Evolutionary conservation across 352 stramenopile genomes (phyloP).

Genomic region (Pythium myriotylum): DNA sequence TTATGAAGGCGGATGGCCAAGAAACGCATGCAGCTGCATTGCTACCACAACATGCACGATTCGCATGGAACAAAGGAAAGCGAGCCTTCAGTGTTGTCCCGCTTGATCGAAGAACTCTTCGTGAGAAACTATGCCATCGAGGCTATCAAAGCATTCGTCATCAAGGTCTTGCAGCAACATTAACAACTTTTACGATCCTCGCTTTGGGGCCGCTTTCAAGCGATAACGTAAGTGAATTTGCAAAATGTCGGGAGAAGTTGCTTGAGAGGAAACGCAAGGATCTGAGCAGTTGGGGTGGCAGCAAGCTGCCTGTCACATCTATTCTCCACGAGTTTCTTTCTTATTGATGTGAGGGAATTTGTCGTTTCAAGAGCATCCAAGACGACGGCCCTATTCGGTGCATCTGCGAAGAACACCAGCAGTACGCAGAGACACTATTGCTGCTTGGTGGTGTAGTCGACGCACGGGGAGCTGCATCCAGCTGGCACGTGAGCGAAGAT

Average conservation of each 20-base stretch:
- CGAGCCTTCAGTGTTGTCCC: conserved; percentile 9
- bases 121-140: too few relatives aligned
- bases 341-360: background rate
- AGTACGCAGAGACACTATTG: conserved; percentile 4
- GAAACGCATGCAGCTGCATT: too few relatives aligned
- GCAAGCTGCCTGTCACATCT: too few relatives aligned
- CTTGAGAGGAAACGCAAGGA: too few relatives aligned
- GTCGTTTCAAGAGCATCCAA: background rate
- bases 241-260: too few relatives aligned
- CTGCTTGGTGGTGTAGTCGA: background rate
- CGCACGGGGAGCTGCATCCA: conserved; percentile 10
- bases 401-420: background rate
- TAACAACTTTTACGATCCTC: background rate
- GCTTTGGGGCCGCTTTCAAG: background rate
- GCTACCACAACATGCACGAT: background rate
- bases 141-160: too few relatives aligned
- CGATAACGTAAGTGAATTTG: too few relatives aligned
- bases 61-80: conserved; percentile 20
- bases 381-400: background rate
- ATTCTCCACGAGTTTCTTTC: too few relatives aligned
- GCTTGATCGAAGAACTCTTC: too few relatives aligned
- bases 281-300: too few relatives aligned
- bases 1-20: too few relatives aligned
- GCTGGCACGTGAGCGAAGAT: background rate
- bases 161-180: too few relatives aligned